These are phyloP conservation scores for Geotrichum candidum DNA, from an alignment of 1,139 yeast species.

Conservation along the genomic window DNA sequence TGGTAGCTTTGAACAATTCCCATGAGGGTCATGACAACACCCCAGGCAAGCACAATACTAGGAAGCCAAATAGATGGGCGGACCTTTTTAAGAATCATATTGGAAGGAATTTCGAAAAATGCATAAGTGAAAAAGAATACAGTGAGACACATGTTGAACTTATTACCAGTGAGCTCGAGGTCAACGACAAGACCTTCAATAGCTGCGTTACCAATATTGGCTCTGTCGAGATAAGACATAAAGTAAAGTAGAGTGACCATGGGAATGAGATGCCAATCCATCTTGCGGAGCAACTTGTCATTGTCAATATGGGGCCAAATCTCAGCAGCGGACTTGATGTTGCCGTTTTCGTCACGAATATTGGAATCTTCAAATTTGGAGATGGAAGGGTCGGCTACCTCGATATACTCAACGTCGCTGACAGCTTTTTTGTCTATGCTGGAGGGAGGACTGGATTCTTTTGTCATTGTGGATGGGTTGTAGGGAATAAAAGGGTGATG, in stretches of 20 bases:
- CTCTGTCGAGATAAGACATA: slow-evolving; percentile 59
- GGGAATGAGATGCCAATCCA: slow-evolving; percentile 51
- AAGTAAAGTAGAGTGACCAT: slow-evolving; percentile 50
- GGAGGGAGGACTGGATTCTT: not conserved
- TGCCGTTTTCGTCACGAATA: slow-evolving; percentile 5
- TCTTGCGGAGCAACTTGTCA: slow-evolving; percentile 38
- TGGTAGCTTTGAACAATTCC: slow-evolving; percentile 41
- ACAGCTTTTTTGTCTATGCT: not conserved
- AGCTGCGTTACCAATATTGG: slow-evolving; percentile 54
- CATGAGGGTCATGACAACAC: slow-evolving; percentile 45
- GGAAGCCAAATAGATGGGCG: slow-evolving; percentile 50
- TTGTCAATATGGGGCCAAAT: slow-evolving; percentile 14
- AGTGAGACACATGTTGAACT: slow-evolving; percentile 54
- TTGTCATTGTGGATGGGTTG: not conserved
- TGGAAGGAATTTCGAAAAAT: slow-evolving; percentile 50
- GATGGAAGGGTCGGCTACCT: not conserved
- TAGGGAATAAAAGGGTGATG: not conserved
- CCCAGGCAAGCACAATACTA: slow-evolving; percentile 45
- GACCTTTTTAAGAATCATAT: slow-evolving; percentile 45
- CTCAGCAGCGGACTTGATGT: slow-evolving; percentile 13
- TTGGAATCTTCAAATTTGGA: slow-evolving; percentile 7
- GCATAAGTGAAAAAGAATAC: slow-evolving; percentile 51
- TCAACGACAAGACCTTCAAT: slow-evolving; percentile 50
- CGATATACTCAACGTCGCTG: not conserved
- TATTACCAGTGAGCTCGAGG: slow-evolving; percentile 35